phyloP scores from a whole-genome alignment of 768 basidiomycete species.

The Neoboletus subvelutipes region DNA sequence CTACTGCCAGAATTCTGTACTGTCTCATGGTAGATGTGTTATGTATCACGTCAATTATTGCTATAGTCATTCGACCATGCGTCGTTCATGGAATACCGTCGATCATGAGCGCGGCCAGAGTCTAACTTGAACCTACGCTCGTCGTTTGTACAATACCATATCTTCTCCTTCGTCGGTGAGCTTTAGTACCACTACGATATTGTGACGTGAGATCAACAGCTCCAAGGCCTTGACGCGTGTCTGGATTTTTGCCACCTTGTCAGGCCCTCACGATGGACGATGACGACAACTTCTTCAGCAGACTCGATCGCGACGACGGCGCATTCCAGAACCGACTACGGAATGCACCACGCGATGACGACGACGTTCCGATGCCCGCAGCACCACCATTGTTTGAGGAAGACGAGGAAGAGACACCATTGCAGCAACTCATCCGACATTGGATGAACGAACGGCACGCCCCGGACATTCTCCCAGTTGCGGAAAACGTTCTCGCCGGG shows the following conservation, averaged over 20 bases:
- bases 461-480: constrained; percentile 74
- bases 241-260: neutral
- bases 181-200: neutral
- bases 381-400: constrained; percentile 31
- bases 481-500: constrained; percentile 62
- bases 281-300: constrained; percentile 30
- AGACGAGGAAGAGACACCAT: constrained; percentile 51
- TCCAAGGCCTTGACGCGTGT: neutral
- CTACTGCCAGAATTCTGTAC: neutral
- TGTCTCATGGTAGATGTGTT: neutral
- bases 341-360: constrained; percentile 30
- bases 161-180: neutral
- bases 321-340: constrained; percentile 39
- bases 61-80: neutral
- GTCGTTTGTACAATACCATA: neutral
- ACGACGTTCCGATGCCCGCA: constrained; percentile 32
- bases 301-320: constrained; percentile 18
- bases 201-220: neutral
- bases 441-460: constrained; percentile 87
- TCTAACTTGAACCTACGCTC: neutral
- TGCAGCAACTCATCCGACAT: constrained; percentile 71
- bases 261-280: constrained; percentile 16
- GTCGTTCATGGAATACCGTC: neutral
- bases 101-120: neutral
- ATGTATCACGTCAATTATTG: constrained; percentile 14